These are phyloP conservation scores for Stemphylium vesicarium DNA, from an alignment of 2,329 filamentous ascomycete genomes.

Conservation along the genomic window DNA sequence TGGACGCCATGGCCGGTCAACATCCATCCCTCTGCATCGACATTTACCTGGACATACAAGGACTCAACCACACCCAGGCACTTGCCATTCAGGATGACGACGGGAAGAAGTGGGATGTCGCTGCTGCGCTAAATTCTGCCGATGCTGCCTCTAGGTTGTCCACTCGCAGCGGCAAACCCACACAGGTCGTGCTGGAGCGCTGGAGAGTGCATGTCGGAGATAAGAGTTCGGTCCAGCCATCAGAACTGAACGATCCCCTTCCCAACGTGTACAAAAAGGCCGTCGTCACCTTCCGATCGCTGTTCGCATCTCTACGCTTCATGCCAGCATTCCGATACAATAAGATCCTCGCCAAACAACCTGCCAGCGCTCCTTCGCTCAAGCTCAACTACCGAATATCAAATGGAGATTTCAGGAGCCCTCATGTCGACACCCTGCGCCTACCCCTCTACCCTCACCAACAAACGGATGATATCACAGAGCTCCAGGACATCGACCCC, in stretches of 20 bases:
- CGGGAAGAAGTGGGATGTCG: constrained; percentile 91
- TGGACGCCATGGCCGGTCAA: constrained; percentile 75
- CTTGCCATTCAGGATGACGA: constrained; percentile 86
- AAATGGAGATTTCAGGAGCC: constrained; percentile 62
- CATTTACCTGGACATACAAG: constrained; percentile 81
- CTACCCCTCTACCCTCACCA: constrained; percentile 68
- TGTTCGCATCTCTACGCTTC: constrained; percentile 82
- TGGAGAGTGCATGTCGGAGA: constrained; percentile 86
- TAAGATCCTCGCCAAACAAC: constrained; percentile 73
- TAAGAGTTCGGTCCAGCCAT: constrained; percentile 59
- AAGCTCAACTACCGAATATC: constrained; percentile 81
- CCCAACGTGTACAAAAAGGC: constrained; percentile 97
- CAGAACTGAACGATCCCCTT: constrained; percentile 65
- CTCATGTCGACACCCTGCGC: constrained; percentile 71
- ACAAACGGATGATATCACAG: constrained; percentile 69
- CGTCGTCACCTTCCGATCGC: constrained; percentile 89
- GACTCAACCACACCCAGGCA: constrained; percentile 81
- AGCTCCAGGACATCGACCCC: constrained; percentile 71
- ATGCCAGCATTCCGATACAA: constrained; percentile 87
- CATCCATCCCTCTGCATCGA: constrained; percentile 89
- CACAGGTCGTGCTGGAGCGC: constrained; percentile 84
- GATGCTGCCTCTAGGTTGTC: constrained; percentile 56
- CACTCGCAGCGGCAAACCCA: constrained; percentile 53
- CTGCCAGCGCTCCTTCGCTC: constrained; percentile 66
- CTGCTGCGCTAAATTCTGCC: constrained; percentile 77